Conservation (phyloP, 2,329 filamentous ascomycete species). For the Claviceps sp. region DNA sequence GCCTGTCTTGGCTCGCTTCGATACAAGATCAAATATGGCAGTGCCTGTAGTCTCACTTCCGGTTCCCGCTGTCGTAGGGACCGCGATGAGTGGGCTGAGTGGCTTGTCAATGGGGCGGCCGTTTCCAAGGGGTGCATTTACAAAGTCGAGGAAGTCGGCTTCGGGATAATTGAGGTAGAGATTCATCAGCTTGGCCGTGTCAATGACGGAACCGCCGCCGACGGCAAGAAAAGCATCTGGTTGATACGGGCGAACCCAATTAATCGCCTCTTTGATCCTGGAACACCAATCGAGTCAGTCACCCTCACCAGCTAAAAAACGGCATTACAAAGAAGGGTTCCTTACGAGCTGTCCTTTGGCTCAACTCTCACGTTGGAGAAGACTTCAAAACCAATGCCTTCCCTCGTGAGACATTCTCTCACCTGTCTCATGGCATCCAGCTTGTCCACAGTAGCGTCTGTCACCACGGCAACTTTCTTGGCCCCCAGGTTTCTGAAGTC, state of each 20-base stretch:
- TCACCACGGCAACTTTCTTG: conserved; percentile 82
- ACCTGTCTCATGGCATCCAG: conserved; percentile 85
- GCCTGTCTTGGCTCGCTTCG: conserved; percentile 84
- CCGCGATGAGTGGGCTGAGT: conserved; percentile 64
- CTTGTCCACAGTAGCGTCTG: conserved; percentile 68
- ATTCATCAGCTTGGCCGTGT: conserved; percentile 98
- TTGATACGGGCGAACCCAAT: conserved; percentile 63
- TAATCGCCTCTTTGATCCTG: conserved; percentile 81
- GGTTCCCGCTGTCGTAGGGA: conserved; percentile 73
- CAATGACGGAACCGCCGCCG: conserved; percentile 81
- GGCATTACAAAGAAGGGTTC: conserved; percentile 7
- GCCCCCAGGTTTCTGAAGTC: conserved; percentile 86
- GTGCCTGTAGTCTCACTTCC: conserved; percentile 94
- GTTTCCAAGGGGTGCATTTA: conserved; percentile 85
- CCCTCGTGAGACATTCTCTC: conserved; percentile 60
- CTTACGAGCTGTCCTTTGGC: conserved; percentile 84
- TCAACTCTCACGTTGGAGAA: conserved; percentile 74
- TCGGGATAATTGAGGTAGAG: conserved; percentile 84
- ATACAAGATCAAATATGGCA: conserved; percentile 90
- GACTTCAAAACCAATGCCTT: conserved; percentile 70
- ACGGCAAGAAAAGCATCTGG: conserved; percentile 91
- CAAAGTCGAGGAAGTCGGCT: conserved; percentile 91
- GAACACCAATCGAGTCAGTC: neutral
- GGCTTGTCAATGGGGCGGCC: conserved; percentile 62
- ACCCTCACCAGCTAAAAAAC: conserved; percentile 17